A percentile compares a stretch with the other conserved stretches of the same genome.
phyloP scores from a whole-genome alignment of 2,329 filamentous ascomycete species.

The Botrytis aclada region DNA sequence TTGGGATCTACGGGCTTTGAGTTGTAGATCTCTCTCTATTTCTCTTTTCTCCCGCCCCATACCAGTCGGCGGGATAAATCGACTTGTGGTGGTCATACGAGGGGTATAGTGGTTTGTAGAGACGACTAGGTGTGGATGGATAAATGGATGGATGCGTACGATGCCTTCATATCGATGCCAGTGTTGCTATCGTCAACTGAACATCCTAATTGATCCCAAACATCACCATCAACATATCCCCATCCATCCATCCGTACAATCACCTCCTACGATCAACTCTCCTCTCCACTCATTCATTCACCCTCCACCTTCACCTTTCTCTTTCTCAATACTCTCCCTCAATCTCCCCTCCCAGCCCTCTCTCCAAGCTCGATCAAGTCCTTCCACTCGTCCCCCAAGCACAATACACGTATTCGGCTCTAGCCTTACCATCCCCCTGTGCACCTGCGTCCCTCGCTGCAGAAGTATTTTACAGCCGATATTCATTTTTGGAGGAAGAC shows the following conservation, averaged over 20 bases:
- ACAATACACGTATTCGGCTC: constrained; percentile 66
- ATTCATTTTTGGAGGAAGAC: constrained; percentile 53
- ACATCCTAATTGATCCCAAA: not conserved
- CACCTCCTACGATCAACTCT: no score
- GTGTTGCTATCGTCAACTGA: not conserved
- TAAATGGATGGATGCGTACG: not conserved
- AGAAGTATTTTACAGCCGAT: constrained; percentile 84
- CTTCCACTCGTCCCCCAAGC: constrained; percentile 84
- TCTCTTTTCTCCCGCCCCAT: not conserved
- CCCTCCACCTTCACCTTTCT: not conserved
- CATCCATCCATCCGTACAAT: not conserved
- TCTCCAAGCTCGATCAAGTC: constrained; percentile 74
- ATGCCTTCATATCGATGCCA: not conserved
- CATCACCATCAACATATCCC: not conserved
- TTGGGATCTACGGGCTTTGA: not conserved
- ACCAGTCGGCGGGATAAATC: not conserved
- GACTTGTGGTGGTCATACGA: not conserved
- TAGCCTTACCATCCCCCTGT: constrained; percentile 75
- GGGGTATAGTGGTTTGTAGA: not conserved
- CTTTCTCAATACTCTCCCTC: constrained; percentile 52
- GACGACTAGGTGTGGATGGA: not conserved
- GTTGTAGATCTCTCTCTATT: not conserved
- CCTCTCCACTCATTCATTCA: not conserved
- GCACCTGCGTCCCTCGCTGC: constrained; percentile 61
- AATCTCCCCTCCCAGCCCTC: constrained; percentile 68